Base-by-base conservation (phyloP, 768 basidiomycete genomes). In the Tremella fuciformis region DNA sequence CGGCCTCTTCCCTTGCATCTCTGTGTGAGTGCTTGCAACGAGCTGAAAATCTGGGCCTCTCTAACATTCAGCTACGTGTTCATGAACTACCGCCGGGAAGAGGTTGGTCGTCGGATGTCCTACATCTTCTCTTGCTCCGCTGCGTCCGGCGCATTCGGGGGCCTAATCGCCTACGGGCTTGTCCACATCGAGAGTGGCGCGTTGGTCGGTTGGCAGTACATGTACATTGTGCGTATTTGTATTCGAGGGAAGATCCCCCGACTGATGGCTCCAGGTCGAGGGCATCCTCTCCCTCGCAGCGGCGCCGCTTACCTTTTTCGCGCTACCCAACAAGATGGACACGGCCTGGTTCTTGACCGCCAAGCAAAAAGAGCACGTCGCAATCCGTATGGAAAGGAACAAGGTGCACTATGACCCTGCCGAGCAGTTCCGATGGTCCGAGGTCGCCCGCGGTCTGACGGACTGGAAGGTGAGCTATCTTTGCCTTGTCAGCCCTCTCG, bases 51-150 rank as follows among this genome's bases (percentile, higher is more conserved):
- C 6, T 11, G 6, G 29, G 6, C 6, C 29, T 4, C 11, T 4
- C 11, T 34, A 11, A 34, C 29, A 11, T 4, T 34, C 29, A 34
- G 29, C 29, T 34, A 34, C 29, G 29, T 34, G 29, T 34, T 34
- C 29, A 34, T 34, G 64, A 60, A 53, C 24, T 60, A 65, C 37
- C 55, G 58, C 26, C 39, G 67, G 26, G 56, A 65, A 21, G 61
- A 69, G 40, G 53, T 54, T 34, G 61, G 58, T 19, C 56, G 56
- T 15, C 58, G 64, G n/a, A 60, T 34, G 29, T 34, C 86, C 1
- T 84, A 87, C 66, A 89, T 87, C 86, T 90, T 89, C 60, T 86
- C 86, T 8, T 90, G 89, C 69, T 88, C 88, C 3, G 88, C 88
- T 2, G 83, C 88, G 3, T 87, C 89, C 3, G 88, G 88, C 21